Evolutionary conservation across 495 filamentous ascomycete genomes (phyloP), one percentile per base, ranked within the genome.

Genomic region (Amorphotheca resinae): DNA sequence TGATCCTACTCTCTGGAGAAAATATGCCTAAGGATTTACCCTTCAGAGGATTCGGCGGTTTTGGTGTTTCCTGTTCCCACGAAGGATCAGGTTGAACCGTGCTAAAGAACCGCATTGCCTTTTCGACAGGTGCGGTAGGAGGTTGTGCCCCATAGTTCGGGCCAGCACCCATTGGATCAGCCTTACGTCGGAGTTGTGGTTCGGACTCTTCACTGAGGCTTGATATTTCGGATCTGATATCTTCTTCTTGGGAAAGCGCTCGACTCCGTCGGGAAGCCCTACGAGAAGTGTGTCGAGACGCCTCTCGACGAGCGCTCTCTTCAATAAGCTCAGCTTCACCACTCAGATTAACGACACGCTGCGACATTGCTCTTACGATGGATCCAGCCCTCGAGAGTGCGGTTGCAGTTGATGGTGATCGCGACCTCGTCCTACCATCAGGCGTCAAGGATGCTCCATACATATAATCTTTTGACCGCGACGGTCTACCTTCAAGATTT

Each of bases 291-390:
- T 11, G 25, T 14, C 9, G 20, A 16, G 34, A 15, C 4, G 52
- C 44, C 38, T 59, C 57, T 7, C 44, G 53, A 14, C 54, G 53
- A 25, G 58, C 56, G 33, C 43, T 60, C 26, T 23, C 23, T 36
- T 56, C 54, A 17, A 53, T 53, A 34, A 48, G 42, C 51, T 95
- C 87, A 1, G 61, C 64, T 36, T 79, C 76, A 55, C 91, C 93
- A 64, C 89, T 93, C 45, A 99, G 68, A 58, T 95, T 95, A 54
- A 96, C 91, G 44, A 99, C 87, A 60, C 91, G 87, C 63, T 95
- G 87, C 15, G 93, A 95, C 77, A 96, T 93, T 51, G 87, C 87
- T 51, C 87, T 82, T 61, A 99, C 80, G 54, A 96, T 91, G 3
- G 88, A 93, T 23, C 87, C 83, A 42, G 91, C 84, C 51, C 85